Conservation (phyloP, 2,329 filamentous ascomycete genomes). For the Colletotrichum tanaceti region DNA sequence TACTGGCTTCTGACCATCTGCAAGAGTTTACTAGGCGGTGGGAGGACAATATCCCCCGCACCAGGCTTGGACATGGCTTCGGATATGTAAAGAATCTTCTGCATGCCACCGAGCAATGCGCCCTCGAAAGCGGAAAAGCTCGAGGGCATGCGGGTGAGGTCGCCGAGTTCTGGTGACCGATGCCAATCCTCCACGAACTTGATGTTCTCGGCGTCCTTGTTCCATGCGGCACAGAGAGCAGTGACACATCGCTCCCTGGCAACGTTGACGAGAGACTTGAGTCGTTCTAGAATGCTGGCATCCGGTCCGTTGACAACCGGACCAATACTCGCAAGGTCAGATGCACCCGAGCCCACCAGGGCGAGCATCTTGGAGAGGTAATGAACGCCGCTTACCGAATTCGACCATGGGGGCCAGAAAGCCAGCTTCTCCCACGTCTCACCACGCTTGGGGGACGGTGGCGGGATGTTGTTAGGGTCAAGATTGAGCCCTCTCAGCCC, state of each 20-base stretch:
- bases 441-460: slow-evolving; percentile 80
- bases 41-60: slow-evolving; percentile 80
- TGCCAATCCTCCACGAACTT: slow-evolving; percentile 96
- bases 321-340: slow-evolving; percentile 82
- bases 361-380: slow-evolving; percentile 86
- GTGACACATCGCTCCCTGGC: slow-evolving; percentile 87
- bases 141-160: slow-evolving; percentile 90
- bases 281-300: slow-evolving; percentile 72
- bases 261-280: slow-evolving; percentile 79
- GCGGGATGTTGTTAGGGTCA: slow-evolving; percentile 80
- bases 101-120: slow-evolving; percentile 84
- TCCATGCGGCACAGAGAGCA: slow-evolving; percentile 91
- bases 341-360: slow-evolving; percentile 86
- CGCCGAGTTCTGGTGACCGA: slow-evolving; percentile 80
- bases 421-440: slow-evolving; percentile 94
- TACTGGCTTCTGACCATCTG: slow-evolving; percentile 94
- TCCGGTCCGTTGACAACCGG: slow-evolving; percentile 68
- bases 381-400: slow-evolving; percentile 90
- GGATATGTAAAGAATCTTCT: slow-evolving; percentile 93
- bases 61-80: slow-evolving; percentile 83
- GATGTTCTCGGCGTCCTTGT: slow-evolving; percentile 90
- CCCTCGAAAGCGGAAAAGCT: slow-evolving; percentile 89
- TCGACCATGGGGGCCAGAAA: slow-evolving; percentile 95
- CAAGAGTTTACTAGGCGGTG: slow-evolving; percentile 86
- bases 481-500: slow-evolving; percentile 79